Base-by-base conservation (phyloP, 106 monocot genomes). In the Apostasia shenzhenica region DNA sequence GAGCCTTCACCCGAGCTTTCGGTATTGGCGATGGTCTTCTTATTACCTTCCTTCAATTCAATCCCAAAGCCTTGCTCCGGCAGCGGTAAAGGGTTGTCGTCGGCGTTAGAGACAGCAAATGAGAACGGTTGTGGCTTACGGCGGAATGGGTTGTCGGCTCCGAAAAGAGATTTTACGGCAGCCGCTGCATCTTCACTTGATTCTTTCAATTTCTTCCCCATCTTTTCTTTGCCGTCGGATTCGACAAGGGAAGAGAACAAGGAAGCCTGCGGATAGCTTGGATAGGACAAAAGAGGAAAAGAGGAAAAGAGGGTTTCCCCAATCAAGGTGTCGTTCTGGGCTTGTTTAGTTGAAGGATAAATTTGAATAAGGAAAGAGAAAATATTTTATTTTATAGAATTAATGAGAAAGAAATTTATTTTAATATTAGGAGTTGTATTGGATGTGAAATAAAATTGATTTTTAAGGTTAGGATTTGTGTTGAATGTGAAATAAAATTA, bases 131-230 rank as follows among this genome's bases (percentile, higher is more conserved):
- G 66, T 71, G 77, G 76, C 50, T 92, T 84, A 45, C 97, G 89
- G 55, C 97, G 92, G 79, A 92, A 97, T 26, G 97, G 97, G 66
- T 97, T 97, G 77, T 83, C 85, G 54, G 67, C 72, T 76, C 84
- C 45, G 83, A 97, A 97, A 73, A 97, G 92, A 48, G 81, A 82
- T 14, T 72, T 67, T 56, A 92, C 50, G 45, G 70, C 74, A 45
- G 48, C 72, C 55, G 45, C 44, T 7, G 48, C 13, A 14, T 62
- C 47, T 2, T 49, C 8, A 1, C 39, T 55, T 45, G 49, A 38
- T 9, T 54, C 70, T 26, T 73, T 75, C 45, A 74, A 80, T 65
- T 78, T 82, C 76, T 76, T 80, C 62, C 73, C 80, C 86, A 77
- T 83, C 26, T 26, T 0, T 26, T 26, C 26, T 26, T 26, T 26